These are phyloP conservation scores for Starmerella floricola DNA, from an alignment of 805 yeast species.

Conservation along the genomic window DNA sequence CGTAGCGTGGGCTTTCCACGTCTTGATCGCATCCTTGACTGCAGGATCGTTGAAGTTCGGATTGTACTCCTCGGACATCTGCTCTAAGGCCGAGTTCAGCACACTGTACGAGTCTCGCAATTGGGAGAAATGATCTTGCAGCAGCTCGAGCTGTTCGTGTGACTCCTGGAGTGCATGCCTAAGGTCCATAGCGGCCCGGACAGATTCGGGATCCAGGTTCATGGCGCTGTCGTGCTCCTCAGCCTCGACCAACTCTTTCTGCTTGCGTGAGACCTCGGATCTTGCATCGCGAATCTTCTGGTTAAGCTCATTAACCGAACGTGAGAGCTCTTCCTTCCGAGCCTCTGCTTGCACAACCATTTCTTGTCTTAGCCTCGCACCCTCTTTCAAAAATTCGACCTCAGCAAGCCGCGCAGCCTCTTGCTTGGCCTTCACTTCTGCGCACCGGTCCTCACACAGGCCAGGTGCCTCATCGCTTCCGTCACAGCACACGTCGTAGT, in stretches of 20 bases:
- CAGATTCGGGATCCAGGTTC: conserved; percentile 12
- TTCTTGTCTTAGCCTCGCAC: conserved; percentile 29
- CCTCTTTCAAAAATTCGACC: conserved; percentile 23
- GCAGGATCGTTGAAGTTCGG: conserved; percentile 79
- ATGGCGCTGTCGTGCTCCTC: conserved; percentile 7
- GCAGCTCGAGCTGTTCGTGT: conserved; percentile 6
- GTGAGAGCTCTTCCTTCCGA: conserved; percentile 9
- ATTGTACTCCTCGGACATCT: conserved; percentile 50
- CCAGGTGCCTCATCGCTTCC: conserved; percentile 66
- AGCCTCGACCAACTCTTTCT: conserved; percentile 28
- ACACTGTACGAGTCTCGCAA: conserved; percentile 12
- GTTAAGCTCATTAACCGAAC: conserved; percentile 1
- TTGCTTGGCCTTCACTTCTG: conserved; percentile 36
- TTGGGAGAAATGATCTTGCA: conserved; percentile 6
- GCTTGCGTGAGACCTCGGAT: conserved; percentile 20
- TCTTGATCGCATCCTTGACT: conserved; percentile 58
- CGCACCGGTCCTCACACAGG: conserved; percentile 48
- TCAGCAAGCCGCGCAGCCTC: conserved; percentile 19
- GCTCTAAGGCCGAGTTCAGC: conserved; percentile 33
- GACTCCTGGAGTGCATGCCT: conserved; percentile 16
- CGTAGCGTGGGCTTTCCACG: conserved; percentile 24
- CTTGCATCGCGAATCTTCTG: background rate
- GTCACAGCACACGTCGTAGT: conserved; percentile 80
- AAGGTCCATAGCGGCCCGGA: conserved; percentile 10
- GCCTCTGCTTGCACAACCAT: conserved; percentile 25